phyloP scores from a whole-genome alignment of 345 rosid genomes.

The Murraya koenigii region DNA sequence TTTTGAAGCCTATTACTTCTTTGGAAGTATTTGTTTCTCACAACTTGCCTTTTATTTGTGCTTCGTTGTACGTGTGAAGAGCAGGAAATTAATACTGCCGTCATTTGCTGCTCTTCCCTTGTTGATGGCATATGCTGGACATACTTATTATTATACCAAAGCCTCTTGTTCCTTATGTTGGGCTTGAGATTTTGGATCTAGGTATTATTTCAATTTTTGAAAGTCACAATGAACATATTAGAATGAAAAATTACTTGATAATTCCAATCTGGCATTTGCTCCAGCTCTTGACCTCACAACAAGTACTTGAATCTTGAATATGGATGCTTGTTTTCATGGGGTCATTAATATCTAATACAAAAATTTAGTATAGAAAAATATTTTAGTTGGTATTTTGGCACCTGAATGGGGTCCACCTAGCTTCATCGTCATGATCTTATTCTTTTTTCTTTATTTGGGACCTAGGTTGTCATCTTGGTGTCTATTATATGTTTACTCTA shows the following conservation, averaged over 20 bases:
- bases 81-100: too few relatives aligned
- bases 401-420: neutral
- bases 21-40: too few relatives aligned
- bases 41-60: too few relatives aligned
- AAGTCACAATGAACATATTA: neutral
- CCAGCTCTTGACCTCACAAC: neutral
- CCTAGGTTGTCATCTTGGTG: neutral
- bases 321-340: neutral
- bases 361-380: neutral
- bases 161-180: too few relatives aligned
- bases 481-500: neutral
- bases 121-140: too few relatives aligned
- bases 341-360: neutral
- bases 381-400: too few relatives aligned
- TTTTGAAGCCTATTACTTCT: too few relatives aligned
- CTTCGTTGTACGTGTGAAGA: too few relatives aligned
- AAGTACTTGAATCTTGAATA: neutral
- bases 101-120: too few relatives aligned
- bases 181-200: too few relatives aligned
- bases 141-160: too few relatives aligned
- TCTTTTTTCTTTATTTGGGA: neutral
- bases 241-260: neutral
- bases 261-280: neutral
- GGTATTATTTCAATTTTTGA: slow-evolving; percentile 42
- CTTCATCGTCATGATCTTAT: neutral